These are phyloP conservation scores for Solioccasus polychromus DNA, from an alignment of 768 basidiomycete genomes.

Conservation along the genomic window DNA sequence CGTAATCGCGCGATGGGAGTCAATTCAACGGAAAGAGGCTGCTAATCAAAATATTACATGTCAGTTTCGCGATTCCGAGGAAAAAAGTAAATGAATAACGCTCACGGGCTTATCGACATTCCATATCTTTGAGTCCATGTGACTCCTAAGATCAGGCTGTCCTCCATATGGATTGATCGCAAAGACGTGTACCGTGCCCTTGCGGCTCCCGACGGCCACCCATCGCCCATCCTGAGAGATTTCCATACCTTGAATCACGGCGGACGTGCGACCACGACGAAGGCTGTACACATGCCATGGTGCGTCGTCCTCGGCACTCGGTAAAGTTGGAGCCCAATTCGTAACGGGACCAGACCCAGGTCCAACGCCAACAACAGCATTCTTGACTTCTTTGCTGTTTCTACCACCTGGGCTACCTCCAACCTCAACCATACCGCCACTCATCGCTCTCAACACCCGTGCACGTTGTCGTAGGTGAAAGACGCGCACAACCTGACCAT, in stretches of 20 bases:
- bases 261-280: constrained; percentile 67
- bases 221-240: constrained; percentile 54
- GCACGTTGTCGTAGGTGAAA: constrained; percentile 40
- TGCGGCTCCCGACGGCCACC: constrained; percentile 64
- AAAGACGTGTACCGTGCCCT: constrained; percentile 69
- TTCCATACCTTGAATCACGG: constrained; percentile 52
- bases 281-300: constrained; percentile 67
- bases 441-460: constrained; percentile 15
- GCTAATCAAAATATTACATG: constrained; percentile 29
- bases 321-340: constrained; percentile 1
- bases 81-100: not conserved
- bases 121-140: constrained; percentile 54
- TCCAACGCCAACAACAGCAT: constrained; percentile 1
- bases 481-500: constrained; percentile 53
- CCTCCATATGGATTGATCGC: constrained; percentile 78
- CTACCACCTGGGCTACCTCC: not conserved
- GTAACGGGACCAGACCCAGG: not conserved
- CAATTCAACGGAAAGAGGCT: constrained; percentile 52
- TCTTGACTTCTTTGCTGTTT: constrained; percentile 2
- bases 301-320: constrained; percentile 15
- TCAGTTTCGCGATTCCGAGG: not conserved
- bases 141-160: constrained; percentile 56
- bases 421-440: not conserved
- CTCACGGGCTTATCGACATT: constrained; percentile 51
- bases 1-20: constrained; percentile 56